These are phyloP conservation scores for Fusarium sp. DNA, from an alignment of 2,329 filamentous ascomycete genomes.

Conservation along the genomic window DNA sequence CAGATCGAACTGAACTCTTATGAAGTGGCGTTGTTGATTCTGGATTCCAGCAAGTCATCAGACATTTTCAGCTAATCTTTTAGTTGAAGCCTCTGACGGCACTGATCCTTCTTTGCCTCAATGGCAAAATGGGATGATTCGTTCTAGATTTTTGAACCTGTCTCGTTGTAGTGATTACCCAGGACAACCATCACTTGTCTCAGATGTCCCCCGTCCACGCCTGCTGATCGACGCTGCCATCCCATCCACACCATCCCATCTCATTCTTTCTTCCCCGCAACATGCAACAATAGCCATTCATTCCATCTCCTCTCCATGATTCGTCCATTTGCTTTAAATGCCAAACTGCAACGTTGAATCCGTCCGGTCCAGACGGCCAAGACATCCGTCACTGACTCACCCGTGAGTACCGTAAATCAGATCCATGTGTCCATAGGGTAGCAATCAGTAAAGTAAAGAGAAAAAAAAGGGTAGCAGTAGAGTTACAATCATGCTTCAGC, in stretches of 20 bases:
- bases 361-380: slow-evolving; percentile 10
- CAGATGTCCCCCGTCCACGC: background rate
- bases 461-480: background rate
- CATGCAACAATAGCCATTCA: background rate
- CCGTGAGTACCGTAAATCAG: too few relatives aligned
- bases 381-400: background rate
- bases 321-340: background rate
- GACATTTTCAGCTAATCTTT: background rate
- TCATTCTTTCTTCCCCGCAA: slow-evolving; percentile 9
- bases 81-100: slow-evolving; percentile 2
- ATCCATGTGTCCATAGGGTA: background rate
- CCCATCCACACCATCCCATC: slow-evolving; percentile 9
- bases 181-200: slow-evolving; percentile 9
- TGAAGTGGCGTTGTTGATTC: slow-evolving; percentile 14
- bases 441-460: background rate
- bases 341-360: slow-evolving; percentile 25
- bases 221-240: slow-evolving; percentile 15
- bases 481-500: background rate
- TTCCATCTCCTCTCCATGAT: background rate
- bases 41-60: slow-evolving; percentile 25
- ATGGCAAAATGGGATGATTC: background rate
- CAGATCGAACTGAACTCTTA: background rate
- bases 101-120: background rate
- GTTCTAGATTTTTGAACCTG: background rate
- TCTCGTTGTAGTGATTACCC: background rate